phyloP scores from a whole-genome alignment of 805 yeast species.

The Candida wancherniae region DNA sequence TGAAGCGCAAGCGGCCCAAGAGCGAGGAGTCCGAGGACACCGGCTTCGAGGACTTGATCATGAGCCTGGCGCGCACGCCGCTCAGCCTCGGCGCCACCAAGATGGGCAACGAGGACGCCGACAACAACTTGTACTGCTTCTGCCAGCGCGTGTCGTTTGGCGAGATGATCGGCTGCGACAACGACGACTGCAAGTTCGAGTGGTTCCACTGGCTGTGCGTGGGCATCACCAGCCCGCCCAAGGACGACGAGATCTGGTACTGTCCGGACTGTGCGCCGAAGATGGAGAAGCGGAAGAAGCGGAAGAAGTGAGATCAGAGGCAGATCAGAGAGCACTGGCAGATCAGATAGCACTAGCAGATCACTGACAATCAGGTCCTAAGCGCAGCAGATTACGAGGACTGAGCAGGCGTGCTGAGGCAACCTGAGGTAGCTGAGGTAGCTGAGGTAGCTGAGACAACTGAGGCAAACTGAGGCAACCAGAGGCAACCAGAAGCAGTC shows the following conservation, averaged over 20 bases:
- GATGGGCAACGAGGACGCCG: constrained; percentile 37
- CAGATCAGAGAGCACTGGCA: background rate
- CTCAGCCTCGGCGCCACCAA: constrained; percentile 5
- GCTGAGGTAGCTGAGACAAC: too few relatives aligned
- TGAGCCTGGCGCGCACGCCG: constrained; percentile 4
- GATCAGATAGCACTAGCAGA: too few relatives aligned
- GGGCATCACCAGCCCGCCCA: constrained; percentile 82
- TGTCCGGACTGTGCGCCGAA: constrained; percentile 75
- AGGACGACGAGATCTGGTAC: constrained; percentile 78
- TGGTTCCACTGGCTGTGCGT: constrained; percentile 98
- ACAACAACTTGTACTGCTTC: constrained; percentile 61
- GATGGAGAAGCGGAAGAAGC: constrained; percentile 42
- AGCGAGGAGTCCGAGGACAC: constrained; percentile 14
- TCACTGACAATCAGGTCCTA: too few relatives aligned
- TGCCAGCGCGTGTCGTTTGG: constrained; percentile 95
- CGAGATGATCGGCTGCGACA: constrained; percentile 95
- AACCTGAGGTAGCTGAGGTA: too few relatives aligned
- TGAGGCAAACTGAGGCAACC: too few relatives aligned
- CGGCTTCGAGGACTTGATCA: constrained; percentile 17
- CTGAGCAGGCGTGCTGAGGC: too few relatives aligned
- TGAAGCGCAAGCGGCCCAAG: constrained; percentile 16
- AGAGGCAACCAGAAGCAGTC: too few relatives aligned
- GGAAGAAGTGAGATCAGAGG: constrained; percentile 26
- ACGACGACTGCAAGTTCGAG: constrained; percentile 78
- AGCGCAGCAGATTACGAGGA: too few relatives aligned